phyloP scores from a whole-genome alignment of 345 rosid genomes.

The Abelmoschus esculentus region DNA sequence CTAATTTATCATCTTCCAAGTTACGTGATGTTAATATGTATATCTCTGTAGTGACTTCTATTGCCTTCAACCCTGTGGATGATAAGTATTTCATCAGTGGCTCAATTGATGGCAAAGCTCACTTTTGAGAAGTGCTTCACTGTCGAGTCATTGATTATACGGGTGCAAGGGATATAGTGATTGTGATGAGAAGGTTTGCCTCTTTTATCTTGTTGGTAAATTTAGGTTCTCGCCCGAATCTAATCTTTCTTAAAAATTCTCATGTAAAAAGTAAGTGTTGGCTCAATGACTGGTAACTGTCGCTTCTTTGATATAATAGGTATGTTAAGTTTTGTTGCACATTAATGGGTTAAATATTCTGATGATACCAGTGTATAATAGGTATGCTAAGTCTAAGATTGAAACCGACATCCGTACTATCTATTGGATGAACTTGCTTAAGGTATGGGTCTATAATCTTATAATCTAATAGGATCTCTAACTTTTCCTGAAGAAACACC shows the following conservation, averaged over 20 bases:
- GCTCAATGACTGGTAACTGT: conserved; percentile 50
- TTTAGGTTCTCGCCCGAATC: not conserved
- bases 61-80: conserved; percentile 45
- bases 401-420: too few relatives aligned
- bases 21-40: too few relatives aligned
- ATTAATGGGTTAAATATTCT: not conserved
- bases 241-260: not conserved
- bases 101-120: conserved; percentile 52
- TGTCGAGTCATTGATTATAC: conserved; percentile 47
- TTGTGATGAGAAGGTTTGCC: conserved; percentile 47
- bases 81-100: conserved; percentile 44
- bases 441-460: too few relatives aligned
- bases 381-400: too few relatives aligned
- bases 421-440: too few relatives aligned
- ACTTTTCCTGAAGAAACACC: too few relatives aligned
- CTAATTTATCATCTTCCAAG: too few relatives aligned
- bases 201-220: not conserved
- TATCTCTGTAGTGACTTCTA: conserved; percentile 37
- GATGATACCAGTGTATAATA: too few relatives aligned
- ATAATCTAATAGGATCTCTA: too few relatives aligned
- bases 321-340: conserved; percentile 19
- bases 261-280: conserved; percentile 50
- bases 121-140: conserved; percentile 46
- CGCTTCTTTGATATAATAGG: conserved; percentile 41
- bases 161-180: conserved; percentile 44